Evolutionary conservation across 208 protist species (phyloP), one percentile per base, ranked within the genome.

Genomic region (Zelonia costaricensis): DNA sequence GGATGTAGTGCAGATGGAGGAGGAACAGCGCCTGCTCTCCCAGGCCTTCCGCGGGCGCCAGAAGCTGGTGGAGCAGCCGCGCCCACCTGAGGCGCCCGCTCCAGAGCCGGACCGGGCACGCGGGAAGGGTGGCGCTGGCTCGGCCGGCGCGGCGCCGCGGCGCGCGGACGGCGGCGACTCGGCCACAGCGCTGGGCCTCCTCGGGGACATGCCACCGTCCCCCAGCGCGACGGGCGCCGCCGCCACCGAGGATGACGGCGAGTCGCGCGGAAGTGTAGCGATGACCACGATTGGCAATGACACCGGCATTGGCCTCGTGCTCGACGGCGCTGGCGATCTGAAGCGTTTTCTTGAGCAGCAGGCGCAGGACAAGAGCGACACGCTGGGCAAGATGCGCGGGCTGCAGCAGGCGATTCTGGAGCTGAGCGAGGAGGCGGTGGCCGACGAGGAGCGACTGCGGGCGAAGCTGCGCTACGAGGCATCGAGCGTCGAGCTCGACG

Each of bases 361-460:
- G 27, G 27, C 46, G 20, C 33, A 62, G 15, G 66, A 70, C 3
- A 88, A 88, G 53, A 62, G 28, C 6, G 62, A 75, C 3, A 73
- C 60, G 20, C 62, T 88, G 3, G 31, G 39, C 12, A 81, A 88
- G 53, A 70, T 88, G 58, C 77, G 82, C 20, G 52, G 48, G n/a
- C 55, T 82, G 12, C 82, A 88, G 67, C 67, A 67, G 18, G 35
- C 66, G 18, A 70, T 88, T 44, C 56, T 58, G 22, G 68, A 82
- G 60, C 55, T 82, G 46, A 72, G 76, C 38, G 71, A 78, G 9
- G 62, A 68, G 54, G 46, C 40, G 16, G 54, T 40, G 4, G 69
- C 69, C 9, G 71, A 77, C 38, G 70, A 72, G 54, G 69, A 74
- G 49, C 65, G 35, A 15, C 33, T n/a, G 38, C 18, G 22, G 22